Percentiles rank a stretch among this genome's conserved stretches.
Evolutionary conservation across 768 basidiomycete species (phyloP).

Genomic region (Russula sp.): DNA sequence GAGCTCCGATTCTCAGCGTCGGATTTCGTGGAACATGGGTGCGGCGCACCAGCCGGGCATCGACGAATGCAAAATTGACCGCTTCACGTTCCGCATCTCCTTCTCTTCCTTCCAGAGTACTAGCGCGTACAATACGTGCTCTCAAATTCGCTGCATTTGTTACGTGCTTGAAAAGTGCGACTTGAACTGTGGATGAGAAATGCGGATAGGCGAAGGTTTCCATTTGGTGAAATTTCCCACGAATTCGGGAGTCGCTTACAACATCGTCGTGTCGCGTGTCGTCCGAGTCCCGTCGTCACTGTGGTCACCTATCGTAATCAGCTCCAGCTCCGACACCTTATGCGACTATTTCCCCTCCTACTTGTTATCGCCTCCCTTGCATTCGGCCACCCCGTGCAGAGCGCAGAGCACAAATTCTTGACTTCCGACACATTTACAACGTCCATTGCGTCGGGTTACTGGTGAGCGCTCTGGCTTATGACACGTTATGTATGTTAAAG

Average conservation of each 20-base stretch:
- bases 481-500: background rate
- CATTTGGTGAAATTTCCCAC: conserved; percentile 34
- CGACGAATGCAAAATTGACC: conserved; percentile 90
- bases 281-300: too few species aligned
- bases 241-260: background rate
- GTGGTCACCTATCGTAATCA: too few species aligned
- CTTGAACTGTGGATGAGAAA: conserved; percentile 44
- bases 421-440: conserved; percentile 55
- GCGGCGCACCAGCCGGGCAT: conserved; percentile 62
- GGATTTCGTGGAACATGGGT: background rate
- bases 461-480: conserved; percentile 36
- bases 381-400: conserved; percentile 25
- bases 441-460: conserved; percentile 51
- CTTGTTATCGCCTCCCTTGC: conserved; percentile 22
- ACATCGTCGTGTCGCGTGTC: background rate
- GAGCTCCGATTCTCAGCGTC: conserved; percentile 8
- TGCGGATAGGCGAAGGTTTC: conserved; percentile 52
- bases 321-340: background rate
- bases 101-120: conserved; percentile 48
- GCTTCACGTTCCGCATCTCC: conserved; percentile 66
- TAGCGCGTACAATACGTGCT: conserved; percentile 63
- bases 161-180: conserved; percentile 64
- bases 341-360: conserved; percentile 15
- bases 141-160: conserved; percentile 56
- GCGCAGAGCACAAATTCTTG: conserved; percentile 33